These are phyloP conservation scores for Arthroderma sp. DNA, from an alignment of 2,329 filamentous ascomycete species.

Conservation along the genomic window DNA sequence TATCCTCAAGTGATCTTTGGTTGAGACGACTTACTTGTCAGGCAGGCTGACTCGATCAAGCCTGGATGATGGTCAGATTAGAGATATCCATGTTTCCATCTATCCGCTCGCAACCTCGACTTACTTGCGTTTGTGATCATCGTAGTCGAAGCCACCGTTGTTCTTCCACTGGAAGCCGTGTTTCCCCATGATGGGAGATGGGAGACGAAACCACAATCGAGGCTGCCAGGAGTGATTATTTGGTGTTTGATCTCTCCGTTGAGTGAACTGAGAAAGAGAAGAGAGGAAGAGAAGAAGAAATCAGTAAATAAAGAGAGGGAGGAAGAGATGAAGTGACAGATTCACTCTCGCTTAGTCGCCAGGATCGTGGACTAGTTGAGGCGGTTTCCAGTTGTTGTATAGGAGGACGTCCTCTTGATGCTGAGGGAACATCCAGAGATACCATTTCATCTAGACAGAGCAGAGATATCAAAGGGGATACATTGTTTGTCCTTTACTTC, in stretches of 20 bases:
- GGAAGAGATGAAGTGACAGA: not conserved
- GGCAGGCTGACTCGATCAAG: not conserved
- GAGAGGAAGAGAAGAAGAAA: not conserved
- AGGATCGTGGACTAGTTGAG: not conserved
- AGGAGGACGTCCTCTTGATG: not conserved
- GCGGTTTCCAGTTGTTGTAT: not conserved
- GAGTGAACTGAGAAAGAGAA: not conserved
- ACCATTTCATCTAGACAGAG: not conserved
- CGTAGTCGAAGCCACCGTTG: not conserved
- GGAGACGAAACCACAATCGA: no score
- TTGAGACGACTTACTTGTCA: not conserved
- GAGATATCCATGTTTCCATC: not conserved
- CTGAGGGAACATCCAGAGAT: not conserved
- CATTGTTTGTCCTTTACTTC: not conserved
- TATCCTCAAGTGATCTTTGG: not conserved
- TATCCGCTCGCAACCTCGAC: not conserved
- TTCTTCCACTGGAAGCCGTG: not conserved
- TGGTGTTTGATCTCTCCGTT: not conserved
- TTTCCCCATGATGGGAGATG: not conserved
- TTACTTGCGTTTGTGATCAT: slow-evolving; percentile 1
- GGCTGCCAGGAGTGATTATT: not conserved
- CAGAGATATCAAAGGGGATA: not conserved
- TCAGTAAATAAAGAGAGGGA: not conserved
- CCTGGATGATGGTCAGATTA: not conserved
- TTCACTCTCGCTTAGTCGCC: not conserved